Evolutionary conservation across 2,329 filamentous ascomycete genomes (phyloP).

Genomic region (Pyrenophora teres): DNA sequence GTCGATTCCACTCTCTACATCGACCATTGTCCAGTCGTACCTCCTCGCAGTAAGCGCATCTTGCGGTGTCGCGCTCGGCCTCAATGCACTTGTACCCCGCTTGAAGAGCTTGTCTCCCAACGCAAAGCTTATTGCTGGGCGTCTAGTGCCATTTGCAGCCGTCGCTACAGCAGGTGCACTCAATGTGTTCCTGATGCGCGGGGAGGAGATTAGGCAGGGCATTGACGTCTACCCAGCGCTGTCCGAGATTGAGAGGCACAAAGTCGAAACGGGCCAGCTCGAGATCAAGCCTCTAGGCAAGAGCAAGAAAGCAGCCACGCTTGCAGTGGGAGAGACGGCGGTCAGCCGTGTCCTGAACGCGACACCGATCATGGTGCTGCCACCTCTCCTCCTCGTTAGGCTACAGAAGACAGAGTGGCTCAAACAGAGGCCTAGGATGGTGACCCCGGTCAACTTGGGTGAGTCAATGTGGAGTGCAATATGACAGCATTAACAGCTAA

Average conservation of each 20-base stretch:
- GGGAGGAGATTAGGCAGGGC: conserved; percentile 89
- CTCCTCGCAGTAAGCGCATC: conserved; percentile 88
- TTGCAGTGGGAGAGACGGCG: conserved; percentile 93
- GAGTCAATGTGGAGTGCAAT: conserved; percentile 59
- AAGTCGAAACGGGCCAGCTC: conserved; percentile 66
- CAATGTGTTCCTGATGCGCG: conserved; percentile 97
- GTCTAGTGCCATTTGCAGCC: conserved; percentile 95
- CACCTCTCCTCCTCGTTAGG: conserved; percentile 81
- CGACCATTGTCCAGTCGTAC: conserved; percentile 86
- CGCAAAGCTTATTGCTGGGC: conserved; percentile 74
- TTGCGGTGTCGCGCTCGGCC: conserved; percentile 88
- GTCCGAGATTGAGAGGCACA: conserved; percentile 68
- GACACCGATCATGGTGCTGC: conserved; percentile 95
- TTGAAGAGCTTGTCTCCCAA: conserved; percentile 76
- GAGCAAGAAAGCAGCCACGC: conserved; percentile 81
- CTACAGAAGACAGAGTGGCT: conserved; percentile 86
- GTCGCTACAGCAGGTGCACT: conserved; percentile 88
- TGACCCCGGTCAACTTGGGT: conserved; percentile 81
- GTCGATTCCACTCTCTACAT: conserved; percentile 81
- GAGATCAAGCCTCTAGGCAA: conserved; percentile 74
- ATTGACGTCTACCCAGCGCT: conserved; percentile 91
- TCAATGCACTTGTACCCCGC: conserved; percentile 87
- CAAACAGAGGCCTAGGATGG: conserved; percentile 73
- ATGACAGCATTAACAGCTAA: conserved; percentile 58
- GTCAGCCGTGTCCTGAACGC: conserved; percentile 90